Evolutionary conservation across 192 early-diverging fungal species (phyloP).

Genomic region (Podila horticola): DNA sequence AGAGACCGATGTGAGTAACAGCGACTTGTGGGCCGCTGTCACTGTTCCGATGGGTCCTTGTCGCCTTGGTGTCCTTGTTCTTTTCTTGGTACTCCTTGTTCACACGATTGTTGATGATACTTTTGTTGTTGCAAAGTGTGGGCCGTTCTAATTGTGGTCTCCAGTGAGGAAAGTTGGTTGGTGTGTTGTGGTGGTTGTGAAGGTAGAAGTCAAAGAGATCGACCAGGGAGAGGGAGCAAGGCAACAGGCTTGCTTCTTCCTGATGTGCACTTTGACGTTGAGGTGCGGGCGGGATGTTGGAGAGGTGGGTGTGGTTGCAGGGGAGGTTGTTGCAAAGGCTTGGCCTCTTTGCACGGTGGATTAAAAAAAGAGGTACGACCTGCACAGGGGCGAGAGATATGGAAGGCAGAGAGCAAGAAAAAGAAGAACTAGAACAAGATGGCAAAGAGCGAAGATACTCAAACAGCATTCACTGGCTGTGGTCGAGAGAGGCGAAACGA

Average conservation of each 20-base stretch:
- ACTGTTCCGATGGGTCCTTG: conserved; percentile 13
- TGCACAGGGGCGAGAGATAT: too few species aligned
- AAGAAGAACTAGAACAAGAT: too few species aligned
- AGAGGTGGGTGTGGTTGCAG: not conserved
- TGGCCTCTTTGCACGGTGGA: too few species aligned
- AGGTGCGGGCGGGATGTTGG: conserved; percentile 3
- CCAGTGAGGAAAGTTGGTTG: too few species aligned
- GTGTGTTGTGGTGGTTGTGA: not conserved
- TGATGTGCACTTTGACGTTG: conserved; percentile 26
- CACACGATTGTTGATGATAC: not conserved
- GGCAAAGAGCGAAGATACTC: too few species aligned
- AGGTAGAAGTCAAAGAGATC: conserved; percentile 7
- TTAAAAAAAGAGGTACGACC: too few species aligned
- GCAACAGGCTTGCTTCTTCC: conserved; percentile 8
- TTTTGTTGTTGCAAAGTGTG: not conserved
- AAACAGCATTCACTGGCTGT: too few species aligned
- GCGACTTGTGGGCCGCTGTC: conserved; percentile 1
- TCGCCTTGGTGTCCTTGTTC: not conserved
- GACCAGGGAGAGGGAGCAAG: conserved; percentile 11
- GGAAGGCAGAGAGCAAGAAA: too few species aligned
- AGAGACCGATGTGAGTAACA: conserved; percentile 5
- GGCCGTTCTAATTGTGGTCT: too few species aligned
- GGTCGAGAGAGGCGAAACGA: too few species aligned
- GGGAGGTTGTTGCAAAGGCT: not conserved
- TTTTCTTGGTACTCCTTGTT: not conserved